Conservation (phyloP, 371 early-diverging fungal species). For the Haplosporangium sp. region DNA sequence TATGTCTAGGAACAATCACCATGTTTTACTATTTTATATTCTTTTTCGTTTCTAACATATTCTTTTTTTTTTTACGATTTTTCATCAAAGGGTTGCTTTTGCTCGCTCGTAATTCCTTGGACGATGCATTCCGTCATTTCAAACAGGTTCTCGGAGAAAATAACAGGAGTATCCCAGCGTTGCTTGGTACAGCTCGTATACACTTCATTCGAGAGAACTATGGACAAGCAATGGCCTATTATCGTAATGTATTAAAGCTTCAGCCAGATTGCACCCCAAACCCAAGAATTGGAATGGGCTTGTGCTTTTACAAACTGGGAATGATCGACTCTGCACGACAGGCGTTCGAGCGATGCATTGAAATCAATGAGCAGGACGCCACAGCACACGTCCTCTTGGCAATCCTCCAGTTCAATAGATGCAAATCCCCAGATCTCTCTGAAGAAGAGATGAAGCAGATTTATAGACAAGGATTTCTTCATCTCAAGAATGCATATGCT, state of each 20-base stretch:
- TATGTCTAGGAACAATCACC: background rate
- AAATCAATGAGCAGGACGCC: conserved; percentile 69
- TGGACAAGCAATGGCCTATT: conserved; percentile 73
- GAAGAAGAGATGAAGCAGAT: conserved; percentile 56
- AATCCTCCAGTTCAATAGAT: conserved; percentile 82
- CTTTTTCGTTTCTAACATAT: background rate
- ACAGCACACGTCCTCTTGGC: conserved; percentile 79
- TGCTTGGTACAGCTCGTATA: conserved; percentile 84
- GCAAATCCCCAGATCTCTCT: conserved; percentile 55
- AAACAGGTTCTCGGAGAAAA: conserved; percentile 69
- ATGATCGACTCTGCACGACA: conserved; percentile 74
- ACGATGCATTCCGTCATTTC: conserved; percentile 80
- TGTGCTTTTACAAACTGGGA: conserved; percentile 84
- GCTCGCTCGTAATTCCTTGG: conserved; percentile 68
- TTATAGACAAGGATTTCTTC: conserved; percentile 58
- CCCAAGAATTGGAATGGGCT: conserved; percentile 88
- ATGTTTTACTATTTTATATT: background rate
- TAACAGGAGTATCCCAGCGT: conserved; percentile 77
- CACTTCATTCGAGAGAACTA: conserved; percentile 69
- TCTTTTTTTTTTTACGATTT: background rate
- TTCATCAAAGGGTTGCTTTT: conserved; percentile 62
- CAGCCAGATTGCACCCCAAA: conserved; percentile 74
- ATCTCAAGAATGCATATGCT: conserved; percentile 64
- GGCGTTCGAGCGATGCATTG: conserved; percentile 80
- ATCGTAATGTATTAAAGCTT: conserved; percentile 78